Conservation (phyloP, 495 filamentous ascomycete species). For the Penicillium mononematosum region DNA sequence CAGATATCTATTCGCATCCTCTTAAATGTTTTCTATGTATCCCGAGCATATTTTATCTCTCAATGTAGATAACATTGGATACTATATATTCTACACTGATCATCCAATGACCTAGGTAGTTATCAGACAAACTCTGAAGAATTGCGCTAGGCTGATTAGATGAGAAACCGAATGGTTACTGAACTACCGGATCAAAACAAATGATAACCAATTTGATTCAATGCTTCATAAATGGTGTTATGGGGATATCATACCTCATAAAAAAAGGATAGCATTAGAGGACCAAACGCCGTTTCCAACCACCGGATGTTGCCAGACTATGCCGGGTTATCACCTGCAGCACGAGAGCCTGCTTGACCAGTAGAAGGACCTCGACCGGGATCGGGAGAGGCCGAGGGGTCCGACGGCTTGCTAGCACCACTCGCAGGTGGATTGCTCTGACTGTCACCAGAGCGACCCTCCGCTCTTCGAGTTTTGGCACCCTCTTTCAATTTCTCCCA, state of each 20-base stretch:
- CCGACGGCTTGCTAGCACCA: constrained; percentile 9
- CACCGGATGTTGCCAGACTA: background rate
- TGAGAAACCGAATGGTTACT: background rate
- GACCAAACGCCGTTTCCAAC: background rate
- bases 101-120: background rate
- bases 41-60: background rate
- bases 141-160: background rate
- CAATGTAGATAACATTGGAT: background rate
- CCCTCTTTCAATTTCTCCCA: constrained; percentile 87
- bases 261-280: background rate
- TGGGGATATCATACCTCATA: constrained; percentile 1
- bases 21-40: background rate
- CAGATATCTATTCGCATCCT: background rate
- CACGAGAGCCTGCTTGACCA: background rate
- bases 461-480: constrained; percentile 59
- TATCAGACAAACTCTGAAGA: background rate
- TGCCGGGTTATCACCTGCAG: background rate
- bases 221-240: background rate
- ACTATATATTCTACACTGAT: background rate
- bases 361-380: background rate
- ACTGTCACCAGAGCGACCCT: constrained; percentile 22
- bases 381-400: constrained; percentile 10
- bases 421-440: constrained; percentile 13
- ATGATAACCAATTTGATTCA: background rate
- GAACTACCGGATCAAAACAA: background rate